phyloP scores from a whole-genome alignment of 345 rosid genomes.

The Trapa bicornis region DNA sequence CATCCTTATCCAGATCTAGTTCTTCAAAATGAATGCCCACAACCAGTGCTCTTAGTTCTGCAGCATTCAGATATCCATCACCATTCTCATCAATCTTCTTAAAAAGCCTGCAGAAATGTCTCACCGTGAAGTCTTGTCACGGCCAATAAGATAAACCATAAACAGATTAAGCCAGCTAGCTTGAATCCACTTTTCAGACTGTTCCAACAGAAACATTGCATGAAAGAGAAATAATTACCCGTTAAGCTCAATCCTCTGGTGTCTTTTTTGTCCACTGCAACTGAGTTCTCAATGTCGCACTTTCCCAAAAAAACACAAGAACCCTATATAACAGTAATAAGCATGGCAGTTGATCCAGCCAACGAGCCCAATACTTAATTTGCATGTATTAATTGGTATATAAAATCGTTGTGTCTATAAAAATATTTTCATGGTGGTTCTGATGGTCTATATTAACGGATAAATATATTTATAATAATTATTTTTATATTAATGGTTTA shows the following conservation, averaged over 20 bases:
- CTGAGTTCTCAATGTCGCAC: slow-evolving; percentile 36
- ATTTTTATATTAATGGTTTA: too few species aligned
- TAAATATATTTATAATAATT: too few species aligned
- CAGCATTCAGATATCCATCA: slow-evolving; percentile 20
- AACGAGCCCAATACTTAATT: slow-evolving; percentile 40
- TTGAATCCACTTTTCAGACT: too few species aligned
- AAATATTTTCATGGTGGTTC: too few species aligned
- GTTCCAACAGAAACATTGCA: neutral
- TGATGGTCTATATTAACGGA: too few species aligned
- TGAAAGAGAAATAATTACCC: slow-evolving; percentile 21
- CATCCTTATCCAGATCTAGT: slow-evolving; percentile 25
- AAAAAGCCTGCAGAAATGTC: slow-evolving; percentile 26
- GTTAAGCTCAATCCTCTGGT: slow-evolving; percentile 38
- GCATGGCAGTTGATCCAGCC: slow-evolving; percentile 87
- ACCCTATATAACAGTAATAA: slow-evolving; percentile 76
- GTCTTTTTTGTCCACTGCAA: slow-evolving; percentile 41
- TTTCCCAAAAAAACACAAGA: slow-evolving; percentile 64
- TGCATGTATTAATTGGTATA: too few species aligned
- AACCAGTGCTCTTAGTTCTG: slow-evolving; percentile 35
- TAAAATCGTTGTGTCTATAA: too few species aligned
- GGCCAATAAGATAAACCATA: neutral
- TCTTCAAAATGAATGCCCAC: slow-evolving; percentile 35
- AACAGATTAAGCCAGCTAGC: neutral
- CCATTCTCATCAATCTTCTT: slow-evolving; percentile 24
- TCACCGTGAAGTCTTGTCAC: too few species aligned